Percentiles rank a stretch among this genome's conserved stretches.
These are phyloP conservation scores for Trichoderma sp. DNA, from an alignment of 2,329 filamentous ascomycete genomes.

Conservation along the genomic window DNA sequence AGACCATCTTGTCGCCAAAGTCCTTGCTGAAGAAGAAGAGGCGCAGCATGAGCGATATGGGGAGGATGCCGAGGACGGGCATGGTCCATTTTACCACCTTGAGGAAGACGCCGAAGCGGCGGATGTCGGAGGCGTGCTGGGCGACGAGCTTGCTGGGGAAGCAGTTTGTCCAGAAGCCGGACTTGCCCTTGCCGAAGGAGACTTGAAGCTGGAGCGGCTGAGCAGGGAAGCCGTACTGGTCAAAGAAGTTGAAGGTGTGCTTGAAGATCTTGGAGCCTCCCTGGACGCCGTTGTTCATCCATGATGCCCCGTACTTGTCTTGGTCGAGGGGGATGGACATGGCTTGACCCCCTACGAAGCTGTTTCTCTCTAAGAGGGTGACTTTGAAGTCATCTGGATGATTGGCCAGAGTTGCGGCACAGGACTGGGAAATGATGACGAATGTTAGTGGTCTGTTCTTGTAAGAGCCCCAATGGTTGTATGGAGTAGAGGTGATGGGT, in stretches of 20 bases:
- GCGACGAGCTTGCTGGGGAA: slow-evolving; percentile 62
- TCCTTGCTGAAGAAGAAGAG: slow-evolving; percentile 70
- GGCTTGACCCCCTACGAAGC: slow-evolving; percentile 63
- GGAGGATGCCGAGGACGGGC: slow-evolving; percentile 60
- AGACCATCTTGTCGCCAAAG: slow-evolving; percentile 70
- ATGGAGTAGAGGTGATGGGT: neutral
- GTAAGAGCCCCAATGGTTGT: too few relatives aligned
- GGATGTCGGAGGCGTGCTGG: slow-evolving; percentile 58
- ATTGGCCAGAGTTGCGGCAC: slow-evolving; percentile 66
- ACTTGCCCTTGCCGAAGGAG: slow-evolving; percentile 61
- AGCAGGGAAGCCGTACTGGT: slow-evolving; percentile 56
- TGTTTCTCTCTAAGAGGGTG: slow-evolving; percentile 61
- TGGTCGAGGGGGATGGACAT: slow-evolving; percentile 62
- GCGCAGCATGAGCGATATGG: slow-evolving; percentile 66
- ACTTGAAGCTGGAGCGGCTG: slow-evolving; percentile 64
- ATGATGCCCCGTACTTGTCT: slow-evolving; percentile 57
- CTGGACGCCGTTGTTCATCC: slow-evolving; percentile 67
- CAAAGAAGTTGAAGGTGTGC: slow-evolving; percentile 67
- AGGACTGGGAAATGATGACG: slow-evolving; percentile 49
- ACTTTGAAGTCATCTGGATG: slow-evolving; percentile 67
- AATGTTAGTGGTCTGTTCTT: neutral
- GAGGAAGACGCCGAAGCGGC: slow-evolving; percentile 57
- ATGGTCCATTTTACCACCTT: slow-evolving; percentile 63
- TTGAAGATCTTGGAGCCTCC: slow-evolving; percentile 66
- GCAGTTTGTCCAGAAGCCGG: slow-evolving; percentile 67